Base-by-base conservation (phyloP, 2,329 filamentous ascomycete genomes). In the Cyclaneusma minus region DNA sequence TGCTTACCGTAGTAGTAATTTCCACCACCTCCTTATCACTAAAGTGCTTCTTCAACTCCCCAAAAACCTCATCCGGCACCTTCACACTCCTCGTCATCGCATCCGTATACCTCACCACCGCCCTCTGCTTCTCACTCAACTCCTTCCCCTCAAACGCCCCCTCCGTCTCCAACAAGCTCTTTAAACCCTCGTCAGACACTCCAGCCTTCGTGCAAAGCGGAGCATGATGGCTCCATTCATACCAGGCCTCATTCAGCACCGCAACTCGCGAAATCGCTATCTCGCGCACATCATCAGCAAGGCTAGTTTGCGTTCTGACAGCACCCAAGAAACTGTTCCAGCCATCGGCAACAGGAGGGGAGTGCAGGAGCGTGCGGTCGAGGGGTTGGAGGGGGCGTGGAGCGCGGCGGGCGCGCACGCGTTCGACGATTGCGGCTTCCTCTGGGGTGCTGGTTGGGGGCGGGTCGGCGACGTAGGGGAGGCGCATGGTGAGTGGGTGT, bases 231-330 rank as follows among this genome's bases (percentile, higher is more conserved):
- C 56, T 65, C 82, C 80, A 91, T 50, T 92, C 83, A 50, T 84
- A 91, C 71, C 77, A 82, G 2, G 83, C 83, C 11, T 63, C 52
- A 51, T 91, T 92, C 41, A 82, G 64, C 10, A 77, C 72, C 8
- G 83, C 83, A 9, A 91, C 78, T 25, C 82, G 67, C 42, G 71
- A 82, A 40, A 92, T 85, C 37, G 79, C 75, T 11, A 85, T 59
- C 56, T 92, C 82, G 37, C 79, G 71, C 28, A 83, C 44, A 38
- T 66, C 60, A 25, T 58, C 61, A 4, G 51, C 29, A 5, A 75
- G 41, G 4, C 35, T 35, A 3, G 66, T 65, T 35, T 53, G 52
- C 21, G 65, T 69, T 36, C 70, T 63, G 17, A 75, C 49, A 14
- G 68, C 68, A 32, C 72, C 73, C 7, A 80, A 60, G 47, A 80